phyloP scores from a whole-genome alignment of 1,284 basidiomycete species.

The Trichosporon inkin region DNA sequence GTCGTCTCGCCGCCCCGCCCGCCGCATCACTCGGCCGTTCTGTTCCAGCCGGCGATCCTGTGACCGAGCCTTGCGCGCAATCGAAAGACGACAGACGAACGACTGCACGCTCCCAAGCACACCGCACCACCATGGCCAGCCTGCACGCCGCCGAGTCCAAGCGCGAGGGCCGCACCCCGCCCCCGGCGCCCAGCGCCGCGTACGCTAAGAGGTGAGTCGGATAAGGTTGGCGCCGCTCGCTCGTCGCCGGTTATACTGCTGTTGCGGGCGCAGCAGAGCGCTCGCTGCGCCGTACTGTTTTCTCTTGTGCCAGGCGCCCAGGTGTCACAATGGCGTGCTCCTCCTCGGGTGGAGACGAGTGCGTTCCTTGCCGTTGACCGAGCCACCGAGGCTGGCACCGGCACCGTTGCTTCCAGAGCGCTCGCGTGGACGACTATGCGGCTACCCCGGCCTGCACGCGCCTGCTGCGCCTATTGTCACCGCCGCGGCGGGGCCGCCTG shows the following conservation, averaged over 20 bases:
- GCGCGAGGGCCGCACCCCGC: slow-evolving; percentile 56
- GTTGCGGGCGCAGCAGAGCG: neutral
- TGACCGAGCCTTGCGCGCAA: neutral
- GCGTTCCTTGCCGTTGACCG: no score
- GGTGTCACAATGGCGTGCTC: neutral
- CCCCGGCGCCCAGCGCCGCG: slow-evolving; percentile 80
- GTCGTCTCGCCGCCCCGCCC: no score
- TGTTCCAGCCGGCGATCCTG: no score
- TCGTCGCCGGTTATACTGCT: neutral
- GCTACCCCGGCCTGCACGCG: neutral
- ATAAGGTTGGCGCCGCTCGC: neutral
- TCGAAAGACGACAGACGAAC: slow-evolving; percentile 3
- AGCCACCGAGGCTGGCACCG: no score
- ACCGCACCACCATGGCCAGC: neutral
- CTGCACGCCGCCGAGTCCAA: neutral
- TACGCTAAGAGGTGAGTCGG: slow-evolving; percentile 70
- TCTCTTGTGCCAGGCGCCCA: neutral
- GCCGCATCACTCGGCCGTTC: no score
- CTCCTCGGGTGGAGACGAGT: neutral
- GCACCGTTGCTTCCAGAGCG: neutral
- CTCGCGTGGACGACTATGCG: neutral
- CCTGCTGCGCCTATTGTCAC: no score
- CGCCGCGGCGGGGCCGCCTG: neutral
- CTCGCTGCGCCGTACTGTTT: no score
- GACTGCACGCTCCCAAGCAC: neutral